A percentile compares a stretch with the other conserved stretches of the same genome.
Conservation (phyloP, 176 grass and related monocot genomes). For the Puccinellia tenuiflora region DNA sequence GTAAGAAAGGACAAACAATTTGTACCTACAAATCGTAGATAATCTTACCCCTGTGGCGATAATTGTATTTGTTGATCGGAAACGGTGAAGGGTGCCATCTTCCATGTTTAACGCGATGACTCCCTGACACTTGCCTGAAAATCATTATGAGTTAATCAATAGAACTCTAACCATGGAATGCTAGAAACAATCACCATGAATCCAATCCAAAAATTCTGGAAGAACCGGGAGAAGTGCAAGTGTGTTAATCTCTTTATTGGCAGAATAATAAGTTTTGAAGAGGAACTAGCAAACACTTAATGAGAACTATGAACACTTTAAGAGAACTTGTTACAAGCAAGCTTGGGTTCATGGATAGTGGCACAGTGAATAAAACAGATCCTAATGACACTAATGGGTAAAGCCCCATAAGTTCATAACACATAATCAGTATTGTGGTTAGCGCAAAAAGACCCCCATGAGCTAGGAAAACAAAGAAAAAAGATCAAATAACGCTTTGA, state of each 20-base stretch:
- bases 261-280: background rate
- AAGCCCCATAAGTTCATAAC: background rate
- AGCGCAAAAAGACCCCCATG: background rate
- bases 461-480: background rate
- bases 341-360: conserved; percentile 5
- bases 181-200: background rate
- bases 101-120: conserved; percentile 99
- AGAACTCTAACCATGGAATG: background rate
- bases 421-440: background rate
- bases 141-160: conserved; percentile 17
- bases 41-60: conserved; percentile 77
- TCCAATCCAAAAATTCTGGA: background rate
- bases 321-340: conserved; percentile 4
- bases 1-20: conserved; percentile 1
- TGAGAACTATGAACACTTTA: background rate
- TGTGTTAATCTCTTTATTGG: background rate
- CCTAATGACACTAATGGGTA: background rate
- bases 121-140: conserved; percentile 69
- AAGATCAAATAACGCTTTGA: too few species aligned
- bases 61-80: conserved; percentile 80
- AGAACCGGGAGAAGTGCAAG: background rate
- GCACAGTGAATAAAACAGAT: background rate
- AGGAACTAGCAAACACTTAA: background rate
- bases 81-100: conserved; percentile 93
- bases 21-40: background rate